Evolutionary conservation across 1,284 basidiomycete species (phyloP), one percentile per base, ranked within the genome.

Genomic region (Ceratobasidium sp.): DNA sequence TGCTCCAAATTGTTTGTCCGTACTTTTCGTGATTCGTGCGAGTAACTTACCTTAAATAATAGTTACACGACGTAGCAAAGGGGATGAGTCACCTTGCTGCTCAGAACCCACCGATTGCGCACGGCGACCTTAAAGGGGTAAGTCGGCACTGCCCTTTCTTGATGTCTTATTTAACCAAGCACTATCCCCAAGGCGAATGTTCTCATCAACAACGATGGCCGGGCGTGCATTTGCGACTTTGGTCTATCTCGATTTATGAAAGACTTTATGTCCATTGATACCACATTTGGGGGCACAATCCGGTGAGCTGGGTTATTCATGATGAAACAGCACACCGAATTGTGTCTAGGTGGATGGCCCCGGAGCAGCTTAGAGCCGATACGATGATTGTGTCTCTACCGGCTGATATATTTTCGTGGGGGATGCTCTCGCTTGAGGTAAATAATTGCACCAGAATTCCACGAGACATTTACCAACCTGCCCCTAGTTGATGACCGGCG

Each of bases 241-340:
- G 69, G 69, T 8, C 43, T 73, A 4, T 73, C 69, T 5, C 69
- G 69, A 0, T 73, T 73, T 57, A 73, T 73, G 69, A 73, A 73
- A 37, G 69, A 73, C 40, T 73, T 73, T 19, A 73, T 73, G 69
- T 73, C 69, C 7, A 73, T 73, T 44, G 69, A 73, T 32, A 73
- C 69, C n/a, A 73, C 69, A 1, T 73, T 73, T 62, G 69, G 69
- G 25, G 69, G 69, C 5, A 73, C 69, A 32, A 73, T 73, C 29
- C 69, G 69, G 69, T 73, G 34, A 73, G 69, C 44, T 17, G 7
- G 43, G 9, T 65, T 25, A 43, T 15, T 37, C n/a, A 13, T 7
- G 29, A 7, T 59, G 56, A 19, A 22, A 22, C 56, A 6, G 43
- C 29, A 57, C 56, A 49, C 57, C 13, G 37, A n/a, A 57, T 22